Evolutionary conservation across 129 eudicot genomes (phyloP).

Genomic region (Oenanthe sinensis): DNA sequence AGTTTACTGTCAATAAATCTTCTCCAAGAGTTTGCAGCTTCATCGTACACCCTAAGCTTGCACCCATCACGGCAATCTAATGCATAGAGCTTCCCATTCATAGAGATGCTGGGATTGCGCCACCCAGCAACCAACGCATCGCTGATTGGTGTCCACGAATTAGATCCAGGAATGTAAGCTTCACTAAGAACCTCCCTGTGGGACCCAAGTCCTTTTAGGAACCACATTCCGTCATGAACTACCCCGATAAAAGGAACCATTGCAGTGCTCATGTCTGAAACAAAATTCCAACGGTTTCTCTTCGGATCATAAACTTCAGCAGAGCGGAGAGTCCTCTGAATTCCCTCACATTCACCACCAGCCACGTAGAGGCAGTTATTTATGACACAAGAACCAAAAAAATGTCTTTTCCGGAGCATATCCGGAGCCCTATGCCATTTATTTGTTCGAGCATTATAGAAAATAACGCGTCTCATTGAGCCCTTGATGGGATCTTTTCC

Average conservation of each 20-base stretch:
- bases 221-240: conserved; percentile 80
- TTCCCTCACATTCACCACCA: conserved; percentile 95
- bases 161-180: conserved; percentile 63
- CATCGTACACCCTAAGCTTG: conserved; percentile 73
- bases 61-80: conserved; percentile 96
- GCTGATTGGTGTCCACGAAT: conserved; percentile 51
- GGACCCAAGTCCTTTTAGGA: conserved; percentile 74
- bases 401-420: conserved; percentile 74
- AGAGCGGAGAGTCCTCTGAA: conserved; percentile 68
- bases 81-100: conserved; percentile 81
- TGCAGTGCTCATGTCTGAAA: conserved; percentile 81
- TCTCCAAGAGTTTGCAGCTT: conserved; percentile 57
- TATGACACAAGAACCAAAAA: conserved; percentile 85
- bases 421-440: conserved; percentile 89
- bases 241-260: conserved; percentile 97
- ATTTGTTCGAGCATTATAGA: conserved; percentile 82
- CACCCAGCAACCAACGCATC: conserved; percentile 88
- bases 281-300: conserved; percentile 62
- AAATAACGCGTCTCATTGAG: conserved; percentile 72
- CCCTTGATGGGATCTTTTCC: conserved; percentile 87
- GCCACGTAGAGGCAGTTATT: conserved; percentile 93
- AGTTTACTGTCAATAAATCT: conserved; percentile 70
- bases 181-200: conserved; percentile 85
- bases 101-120: conserved; percentile 90
- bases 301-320: conserved; percentile 94